Evolutionary conservation across 2,329 filamentous ascomycete species (phyloP).

Genomic region (Raffaelea albimanens): DNA sequence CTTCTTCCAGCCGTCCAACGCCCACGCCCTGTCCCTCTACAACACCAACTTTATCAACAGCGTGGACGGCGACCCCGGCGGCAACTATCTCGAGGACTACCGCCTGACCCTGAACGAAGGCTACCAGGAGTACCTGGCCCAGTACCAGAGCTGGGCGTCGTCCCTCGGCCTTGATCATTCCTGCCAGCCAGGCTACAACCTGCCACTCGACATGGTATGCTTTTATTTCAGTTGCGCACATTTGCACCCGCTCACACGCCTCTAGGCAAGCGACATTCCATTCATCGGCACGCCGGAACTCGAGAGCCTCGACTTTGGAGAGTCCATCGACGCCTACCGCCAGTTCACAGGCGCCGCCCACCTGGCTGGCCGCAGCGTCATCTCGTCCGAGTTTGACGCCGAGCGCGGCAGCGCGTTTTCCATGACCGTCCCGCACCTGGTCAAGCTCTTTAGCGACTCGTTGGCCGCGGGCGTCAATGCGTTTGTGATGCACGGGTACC

Average conservation of each 20-base stretch:
- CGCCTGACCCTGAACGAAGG: slow-evolving; percentile 9
- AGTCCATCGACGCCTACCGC: slow-evolving; percentile 14
- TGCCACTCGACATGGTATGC: slow-evolving; percentile 16
- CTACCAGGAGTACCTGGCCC: slow-evolving; percentile 19
- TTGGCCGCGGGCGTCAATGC: slow-evolving; percentile 12
- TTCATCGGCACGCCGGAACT: slow-evolving; percentile 15
- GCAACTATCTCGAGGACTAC: slow-evolving; percentile 16
- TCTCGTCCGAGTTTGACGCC: slow-evolving; percentile 17
- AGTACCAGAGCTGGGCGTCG: slow-evolving; percentile 22
- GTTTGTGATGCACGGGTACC: slow-evolving; percentile 12
- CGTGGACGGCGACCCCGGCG: slow-evolving; percentile 7
- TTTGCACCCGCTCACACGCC: neutral
- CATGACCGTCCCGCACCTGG: slow-evolving; percentile 11
- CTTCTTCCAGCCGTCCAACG: slow-evolving; percentile 14
- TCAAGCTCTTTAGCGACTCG: slow-evolving; percentile 9
- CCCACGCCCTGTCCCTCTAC: slow-evolving; percentile 13
- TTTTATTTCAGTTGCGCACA: no score
- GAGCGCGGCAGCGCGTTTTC: slow-evolving; percentile 13
- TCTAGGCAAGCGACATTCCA: slow-evolving; percentile 6
- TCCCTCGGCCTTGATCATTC: slow-evolving; percentile 13
- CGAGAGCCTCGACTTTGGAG: slow-evolving; percentile 16
- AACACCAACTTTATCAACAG: slow-evolving; percentile 14
- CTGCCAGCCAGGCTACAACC: slow-evolving; percentile 17
- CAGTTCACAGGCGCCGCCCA: slow-evolving; percentile 17
- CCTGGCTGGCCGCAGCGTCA: slow-evolving; percentile 11